phyloP scores from a whole-genome alignment of 805 yeast species.

The Pichia exigua region DNA sequence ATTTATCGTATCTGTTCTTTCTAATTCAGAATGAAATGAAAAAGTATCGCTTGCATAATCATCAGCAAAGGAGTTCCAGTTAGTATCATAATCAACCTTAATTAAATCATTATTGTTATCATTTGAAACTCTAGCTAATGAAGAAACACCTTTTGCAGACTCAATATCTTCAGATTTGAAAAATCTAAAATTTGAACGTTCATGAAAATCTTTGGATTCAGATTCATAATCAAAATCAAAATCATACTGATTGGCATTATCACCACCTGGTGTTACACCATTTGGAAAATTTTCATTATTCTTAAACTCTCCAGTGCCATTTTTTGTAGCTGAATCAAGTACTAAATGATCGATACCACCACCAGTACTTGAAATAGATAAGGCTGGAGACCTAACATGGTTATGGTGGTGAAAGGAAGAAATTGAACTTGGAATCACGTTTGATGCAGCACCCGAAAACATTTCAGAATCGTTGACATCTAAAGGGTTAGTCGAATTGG shows the following conservation, averaged over 20 bases:
- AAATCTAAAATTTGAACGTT: slow-evolving; percentile 55
- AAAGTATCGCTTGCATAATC: slow-evolving; percentile 20
- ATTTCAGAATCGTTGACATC: slow-evolving; percentile 65
- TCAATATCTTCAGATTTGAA: slow-evolving; percentile 80
- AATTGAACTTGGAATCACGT: slow-evolving; percentile 69
- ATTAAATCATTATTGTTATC: slow-evolving; percentile 20
- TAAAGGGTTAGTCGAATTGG: slow-evolving; percentile 15
- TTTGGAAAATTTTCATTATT: slow-evolving; percentile 8
- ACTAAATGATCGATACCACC: slow-evolving; percentile 4
- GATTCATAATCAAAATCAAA: slow-evolving; percentile 29
- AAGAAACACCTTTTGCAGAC: slow-evolving; percentile 81
- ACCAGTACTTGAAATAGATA: slow-evolving; percentile 4
- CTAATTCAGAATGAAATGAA: slow-evolving; percentile 7
- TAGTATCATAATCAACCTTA: slow-evolving; percentile 63
- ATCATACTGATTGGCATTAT: slow-evolving; percentile 22
- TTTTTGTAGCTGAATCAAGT: background rate
- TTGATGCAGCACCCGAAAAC: slow-evolving; percentile 72
- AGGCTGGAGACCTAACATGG: slow-evolving; percentile 19
- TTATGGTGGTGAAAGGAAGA: slow-evolving; percentile 63
- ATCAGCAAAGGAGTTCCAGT: slow-evolving; percentile 62
- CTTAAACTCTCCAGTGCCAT: background rate
- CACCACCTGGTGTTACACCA: background rate
- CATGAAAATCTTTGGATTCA: slow-evolving; percentile 27
- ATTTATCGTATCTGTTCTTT: background rate
- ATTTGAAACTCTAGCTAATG: slow-evolving; percentile 42